Base-by-base conservation (phyloP, 768 basidiomycete genomes). In the Exsudoporus frostii region DNA sequence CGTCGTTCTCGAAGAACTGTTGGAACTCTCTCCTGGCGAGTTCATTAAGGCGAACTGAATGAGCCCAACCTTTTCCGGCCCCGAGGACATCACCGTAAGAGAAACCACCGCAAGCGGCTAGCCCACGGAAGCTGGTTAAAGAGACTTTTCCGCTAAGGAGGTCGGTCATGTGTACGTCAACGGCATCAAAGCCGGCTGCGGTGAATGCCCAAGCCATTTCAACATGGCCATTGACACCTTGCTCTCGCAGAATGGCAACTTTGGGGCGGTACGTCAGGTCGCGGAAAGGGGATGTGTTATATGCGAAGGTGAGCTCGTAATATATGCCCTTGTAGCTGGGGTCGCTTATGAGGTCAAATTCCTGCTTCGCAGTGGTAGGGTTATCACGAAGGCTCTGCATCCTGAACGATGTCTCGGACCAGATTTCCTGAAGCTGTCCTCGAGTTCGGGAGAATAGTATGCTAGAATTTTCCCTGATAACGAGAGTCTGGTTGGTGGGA, bases 191-290 rank as follows among this genome's bases (percentile, higher is more conserved):
- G 10, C 97, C 97, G 9, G 94, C 94, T 3, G 83, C 88, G 7
- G 86, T 80, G 75, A 99, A 98, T 25, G 95, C 83, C 93, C 94
- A 99, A 1, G 90, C 97, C 97, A 99, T 98, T 75, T 99, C 97
- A 29, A 91, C 77, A 45, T 98, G 95, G 3, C 97, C 97, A 68
- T 99, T 99, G 54, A 98, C 94, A 55, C 97, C 97, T 67, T 98
- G 97, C 71, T 99, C 97, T 45, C 97, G 88, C 29, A 99, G 80
- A 61, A 99, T 92, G 22, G 95, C 96, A 27, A 99, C 91, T 67
- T 84, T 87, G 8, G 97, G 97, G 1, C 88, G 84, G 45, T 68
- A 70, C 58, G 77, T 70, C 51, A 83, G 57, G 47, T 60, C 53
- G n/a, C 67, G 67, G 17, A 66, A 55, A 32, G 75, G 77, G 5